Evolutionary conservation across 2,329 filamentous ascomycete genomes (phyloP).

Genomic region (Neonectria neomacrospora): DNA sequence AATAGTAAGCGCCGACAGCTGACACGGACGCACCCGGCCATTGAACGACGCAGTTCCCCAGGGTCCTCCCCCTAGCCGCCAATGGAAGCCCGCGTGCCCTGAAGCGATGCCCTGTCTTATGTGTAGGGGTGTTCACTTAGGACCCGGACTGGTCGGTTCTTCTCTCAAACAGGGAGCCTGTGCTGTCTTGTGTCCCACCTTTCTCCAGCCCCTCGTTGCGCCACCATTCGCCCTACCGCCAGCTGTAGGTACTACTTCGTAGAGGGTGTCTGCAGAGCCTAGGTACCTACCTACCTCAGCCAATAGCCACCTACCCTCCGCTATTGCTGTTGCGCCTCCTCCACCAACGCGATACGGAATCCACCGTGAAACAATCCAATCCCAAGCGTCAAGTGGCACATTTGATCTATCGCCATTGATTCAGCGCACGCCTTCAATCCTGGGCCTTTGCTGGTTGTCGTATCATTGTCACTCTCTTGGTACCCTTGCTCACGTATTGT

Average conservation of each 20-base stretch:
- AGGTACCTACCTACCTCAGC: no score
- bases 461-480: no score
- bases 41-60: not conserved
- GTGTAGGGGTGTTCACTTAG: not conserved
- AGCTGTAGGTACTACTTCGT: not conserved
- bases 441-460: not conserved
- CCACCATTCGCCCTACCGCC: not conserved
- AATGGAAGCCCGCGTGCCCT: not conserved
- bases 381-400: not conserved
- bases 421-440: not conserved
- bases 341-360: not conserved
- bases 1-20: constrained; percentile 4
- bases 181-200: not conserved
- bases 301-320: no score
- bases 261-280: not conserved
- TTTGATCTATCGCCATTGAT: not conserved
- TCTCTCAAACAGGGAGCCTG: not conserved
- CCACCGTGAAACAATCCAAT: constrained; percentile 1
- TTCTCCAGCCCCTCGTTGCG: not conserved
- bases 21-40: constrained; percentile 1
- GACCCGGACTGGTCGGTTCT: not conserved
- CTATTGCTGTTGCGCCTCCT: not conserved
- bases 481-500: not conserved
- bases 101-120: constrained; percentile 1
- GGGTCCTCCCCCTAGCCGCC: not conserved